Evolutionary conservation across 2,329 filamentous ascomycete genomes (phyloP).

Genomic region (Boeremia lycopersici): DNA sequence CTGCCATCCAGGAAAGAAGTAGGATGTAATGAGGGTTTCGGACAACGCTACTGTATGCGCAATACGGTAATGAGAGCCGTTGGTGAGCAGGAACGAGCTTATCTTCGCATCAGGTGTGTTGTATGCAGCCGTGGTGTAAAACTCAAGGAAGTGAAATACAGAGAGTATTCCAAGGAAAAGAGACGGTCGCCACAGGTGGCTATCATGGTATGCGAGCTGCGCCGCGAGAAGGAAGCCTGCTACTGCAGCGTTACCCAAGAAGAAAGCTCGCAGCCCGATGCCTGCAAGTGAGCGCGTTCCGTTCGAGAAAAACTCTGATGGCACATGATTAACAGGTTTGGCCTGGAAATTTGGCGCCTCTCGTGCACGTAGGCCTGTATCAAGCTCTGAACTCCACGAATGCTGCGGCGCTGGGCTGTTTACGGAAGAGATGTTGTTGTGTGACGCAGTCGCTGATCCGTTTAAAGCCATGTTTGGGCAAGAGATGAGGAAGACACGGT

Average conservation of each 20-base stretch:
- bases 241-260: constrained; percentile 49
- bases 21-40: constrained; percentile 70
- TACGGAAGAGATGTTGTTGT: constrained; percentile 38
- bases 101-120: constrained; percentile 77
- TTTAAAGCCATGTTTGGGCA: constrained; percentile 31
- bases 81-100: constrained; percentile 81
- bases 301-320: constrained; percentile 47
- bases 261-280: constrained; percentile 55
- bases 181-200: constrained; percentile 62
- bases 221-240: constrained; percentile 40
- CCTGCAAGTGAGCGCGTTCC: constrained; percentile 54
- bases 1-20: constrained; percentile 60
- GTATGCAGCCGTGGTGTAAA: constrained; percentile 83
- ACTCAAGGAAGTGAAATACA: constrained; percentile 95
- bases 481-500: neutral
- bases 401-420: constrained; percentile 33
- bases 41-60: constrained; percentile 77
- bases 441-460: constrained; percentile 29
- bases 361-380: constrained; percentile 33
- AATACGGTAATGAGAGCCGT: constrained; percentile 82
- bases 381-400: constrained; percentile 35
- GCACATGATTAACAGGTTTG: constrained; percentile 23
- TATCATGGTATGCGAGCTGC: constrained; percentile 38
- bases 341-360: constrained; percentile 28
- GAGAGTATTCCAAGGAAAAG: constrained; percentile 72